Evolutionary conservation across 495 filamentous ascomycete genomes (phyloP), one percentile per base, ranked within the genome.

Genomic region (Alectoria sarmentosa): DNA sequence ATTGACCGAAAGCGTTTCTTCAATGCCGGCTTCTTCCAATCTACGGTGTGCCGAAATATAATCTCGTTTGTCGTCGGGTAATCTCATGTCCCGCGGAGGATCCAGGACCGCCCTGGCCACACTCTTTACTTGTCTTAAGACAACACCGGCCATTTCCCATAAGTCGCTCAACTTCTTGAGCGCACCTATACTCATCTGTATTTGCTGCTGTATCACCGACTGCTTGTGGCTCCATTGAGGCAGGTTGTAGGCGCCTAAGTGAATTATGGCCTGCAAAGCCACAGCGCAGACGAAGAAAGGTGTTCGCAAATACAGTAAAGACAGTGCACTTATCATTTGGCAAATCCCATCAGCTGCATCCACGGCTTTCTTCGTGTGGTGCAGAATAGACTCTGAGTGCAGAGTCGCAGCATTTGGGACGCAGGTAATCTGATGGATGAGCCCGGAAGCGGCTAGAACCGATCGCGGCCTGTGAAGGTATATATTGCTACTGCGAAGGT

Each of bases 201-300:
- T 88, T 63, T 84, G 86, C 73, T 91, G 88, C 54, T 89, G 90
- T 61, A 83, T 83, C 10, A 79, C 76, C 52, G 90, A 86, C 64
- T 86, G 87, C 69, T 89, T 87, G 61, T 86, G 86, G 79, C 75
- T 61, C 69, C 79, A 80, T 66, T 86, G 65, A 78, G 89, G 85
- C 66, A 92, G 82, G 15, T 88, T 91, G 73, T 81, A 85, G n/a
- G 82, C 80, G 23, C 81, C 79, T 37, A 86, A 70, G 61, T 86
- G 82, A 8, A 86, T 82, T 30, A 86, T 81, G 8, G 82, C 82
- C 63, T 78, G 82, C 68, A 86, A 72, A 32, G 82, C 79, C 28
- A 95, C 77, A 21, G 91, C 85, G 72, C 91, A 96, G 32, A 88
- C 91, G 78, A 96, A 92, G 76, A 96, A 92, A 30, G 92, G 91